These are phyloP conservation scores for Rhododendron ferrugineum DNA, from an alignment of 148 eudicot genomes.

Conservation along the genomic window DNA sequence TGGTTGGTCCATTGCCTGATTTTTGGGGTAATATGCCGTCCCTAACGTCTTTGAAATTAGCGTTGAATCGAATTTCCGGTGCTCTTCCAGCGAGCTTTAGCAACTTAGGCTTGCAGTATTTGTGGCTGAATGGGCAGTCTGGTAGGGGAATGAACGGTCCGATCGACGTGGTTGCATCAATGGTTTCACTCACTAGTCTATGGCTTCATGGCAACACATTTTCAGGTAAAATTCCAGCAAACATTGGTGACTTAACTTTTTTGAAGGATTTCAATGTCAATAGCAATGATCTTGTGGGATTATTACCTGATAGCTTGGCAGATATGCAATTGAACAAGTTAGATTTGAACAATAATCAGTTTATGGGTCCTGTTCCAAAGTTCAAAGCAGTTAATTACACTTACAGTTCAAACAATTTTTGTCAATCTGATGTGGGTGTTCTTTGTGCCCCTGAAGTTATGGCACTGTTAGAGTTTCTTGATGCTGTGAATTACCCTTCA, in stretches of 20 bases:
- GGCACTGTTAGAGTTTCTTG: constrained; percentile 73
- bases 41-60: constrained; percentile 43
- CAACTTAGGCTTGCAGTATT: constrained; percentile 47
- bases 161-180: constrained; percentile 58
- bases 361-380: constrained; percentile 82
- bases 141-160: constrained; percentile 73
- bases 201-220: constrained; percentile 98
- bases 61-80: constrained; percentile 59
- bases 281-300: constrained; percentile 69
- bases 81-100: constrained; percentile 54
- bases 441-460: constrained; percentile 71
- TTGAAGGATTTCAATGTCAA: constrained; percentile 75
- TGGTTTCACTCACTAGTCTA: constrained; percentile 68
- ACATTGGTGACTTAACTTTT: constrained; percentile 45
- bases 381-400: constrained; percentile 58
- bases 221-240: constrained; percentile 63
- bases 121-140: constrained; percentile 79
- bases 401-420: constrained; percentile 57
- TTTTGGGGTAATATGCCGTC: constrained; percentile 66
- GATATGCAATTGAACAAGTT: constrained; percentile 41
- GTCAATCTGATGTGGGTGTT: constrained; percentile 50
- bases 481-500: constrained; percentile 59
- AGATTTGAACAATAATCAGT: constrained; percentile 82
- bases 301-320: constrained; percentile 73
- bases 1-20: constrained; percentile 81